Percentiles rank a stretch among this genome's conserved stretches.
phyloP scores from a whole-genome alignment of 2,329 filamentous ascomycete species.

The Aspergillus uvarum region DNA sequence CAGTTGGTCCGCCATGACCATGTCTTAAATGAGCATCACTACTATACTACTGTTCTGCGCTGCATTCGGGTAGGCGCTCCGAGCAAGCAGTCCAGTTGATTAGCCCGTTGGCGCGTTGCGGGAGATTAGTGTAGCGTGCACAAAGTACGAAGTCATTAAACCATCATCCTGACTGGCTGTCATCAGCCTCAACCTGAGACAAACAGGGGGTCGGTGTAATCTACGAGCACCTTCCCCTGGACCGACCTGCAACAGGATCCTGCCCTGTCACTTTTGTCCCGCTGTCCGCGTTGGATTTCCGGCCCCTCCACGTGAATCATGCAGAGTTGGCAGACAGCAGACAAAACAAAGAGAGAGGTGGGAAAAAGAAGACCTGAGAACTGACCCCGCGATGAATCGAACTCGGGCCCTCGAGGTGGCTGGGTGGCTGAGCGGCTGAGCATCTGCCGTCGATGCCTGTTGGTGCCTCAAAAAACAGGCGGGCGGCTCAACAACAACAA shows the following conservation, averaged over 20 bases:
- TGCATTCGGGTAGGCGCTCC: constrained; percentile 1
- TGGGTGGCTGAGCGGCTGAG: neutral
- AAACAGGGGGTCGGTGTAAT: constrained; percentile 2
- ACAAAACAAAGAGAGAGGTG: neutral
- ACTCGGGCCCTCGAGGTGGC: neutral
- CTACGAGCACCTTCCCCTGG: neutral
- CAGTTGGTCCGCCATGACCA: neutral
- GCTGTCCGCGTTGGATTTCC: neutral
- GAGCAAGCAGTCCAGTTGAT: neutral
- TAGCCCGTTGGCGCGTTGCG: neutral
- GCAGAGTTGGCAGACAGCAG: neutral
- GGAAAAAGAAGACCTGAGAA: neutral
- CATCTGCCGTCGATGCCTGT: neutral
- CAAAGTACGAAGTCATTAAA: neutral
- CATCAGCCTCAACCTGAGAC: constrained; percentile 7
- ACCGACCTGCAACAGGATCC: neutral
- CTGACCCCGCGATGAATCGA: neutral
- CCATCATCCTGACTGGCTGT: neutral
- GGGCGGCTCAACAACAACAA: constrained; percentile 10
- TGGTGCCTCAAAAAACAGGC: neutral
- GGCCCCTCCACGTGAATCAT: neutral
- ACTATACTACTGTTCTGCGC: neutral
- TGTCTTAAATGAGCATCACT: neutral
- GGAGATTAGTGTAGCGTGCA: neutral
- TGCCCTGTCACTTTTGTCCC: neutral